These are phyloP conservation scores for Candida maltosa DNA, from an alignment of 805 yeast species.

Conservation along the genomic window DNA sequence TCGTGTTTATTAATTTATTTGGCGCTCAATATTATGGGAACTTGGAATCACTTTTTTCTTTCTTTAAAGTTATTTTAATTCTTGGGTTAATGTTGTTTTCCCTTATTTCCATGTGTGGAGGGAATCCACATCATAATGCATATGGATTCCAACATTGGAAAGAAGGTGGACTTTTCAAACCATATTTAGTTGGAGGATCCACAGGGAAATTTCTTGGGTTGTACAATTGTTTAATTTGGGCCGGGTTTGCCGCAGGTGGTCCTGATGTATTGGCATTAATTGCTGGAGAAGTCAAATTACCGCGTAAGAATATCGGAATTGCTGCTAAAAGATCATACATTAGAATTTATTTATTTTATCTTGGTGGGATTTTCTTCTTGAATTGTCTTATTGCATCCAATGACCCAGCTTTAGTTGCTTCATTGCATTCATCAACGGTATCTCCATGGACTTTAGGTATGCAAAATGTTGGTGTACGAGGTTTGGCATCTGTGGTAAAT, in stretches of 20 bases:
- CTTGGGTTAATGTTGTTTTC: conserved; percentile 32
- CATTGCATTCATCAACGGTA: conserved; percentile 23
- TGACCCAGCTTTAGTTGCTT: conserved; percentile 26
- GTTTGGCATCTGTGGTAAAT: conserved; percentile 33
- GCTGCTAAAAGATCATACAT: conserved; percentile 34
- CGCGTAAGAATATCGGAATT: conserved; percentile 29
- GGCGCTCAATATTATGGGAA: conserved; percentile 44
- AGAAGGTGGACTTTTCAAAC: conserved; percentile 29
- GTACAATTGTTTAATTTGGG: conserved; percentile 30
- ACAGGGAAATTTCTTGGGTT: conserved; percentile 34
- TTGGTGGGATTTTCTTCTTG: conserved; percentile 38
- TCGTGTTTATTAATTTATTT: conserved; percentile 25
- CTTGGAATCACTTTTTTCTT: conserved; percentile 32
- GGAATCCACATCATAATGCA: conserved; percentile 30
- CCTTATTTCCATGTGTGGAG: conserved; percentile 36
- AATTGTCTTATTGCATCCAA: conserved; percentile 30
- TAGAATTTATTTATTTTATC: conserved; percentile 31
- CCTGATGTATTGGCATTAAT: conserved; percentile 31
- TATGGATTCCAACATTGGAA: conserved; percentile 34
- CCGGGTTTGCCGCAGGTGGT: conserved; percentile 36
- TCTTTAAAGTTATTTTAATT: conserved; percentile 30
- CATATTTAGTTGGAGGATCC: conserved; percentile 21
- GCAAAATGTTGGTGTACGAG: conserved; percentile 29
- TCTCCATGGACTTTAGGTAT: conserved; percentile 39
- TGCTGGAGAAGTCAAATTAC: conserved; percentile 44